Evolutionary conservation across 2,329 filamentous ascomycete species (phyloP).

Genomic region (Cylindrodendrum hubeiense): DNA sequence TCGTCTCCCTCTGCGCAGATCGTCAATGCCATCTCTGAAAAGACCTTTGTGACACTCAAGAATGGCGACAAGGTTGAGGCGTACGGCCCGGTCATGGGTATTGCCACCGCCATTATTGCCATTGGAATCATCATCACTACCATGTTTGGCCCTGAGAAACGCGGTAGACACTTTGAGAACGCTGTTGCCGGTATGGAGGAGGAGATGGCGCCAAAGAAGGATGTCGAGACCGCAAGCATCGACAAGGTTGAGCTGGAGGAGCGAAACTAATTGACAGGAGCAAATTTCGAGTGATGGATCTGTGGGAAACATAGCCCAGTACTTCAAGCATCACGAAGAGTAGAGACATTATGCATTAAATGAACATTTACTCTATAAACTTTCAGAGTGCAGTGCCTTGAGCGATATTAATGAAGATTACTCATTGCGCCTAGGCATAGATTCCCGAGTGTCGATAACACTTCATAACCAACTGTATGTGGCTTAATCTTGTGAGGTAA

Average conservation of each 20-base stretch:
- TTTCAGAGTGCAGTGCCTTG: no score
- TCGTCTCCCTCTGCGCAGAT: slow-evolving; percentile 81
- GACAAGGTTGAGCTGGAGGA: slow-evolving; percentile 41
- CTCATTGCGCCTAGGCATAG: no score
- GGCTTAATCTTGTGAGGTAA: no score
- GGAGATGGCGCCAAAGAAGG: slow-evolving; percentile 42
- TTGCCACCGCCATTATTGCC: slow-evolving; percentile 82
- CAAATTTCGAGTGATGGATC: neutral
- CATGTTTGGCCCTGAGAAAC: slow-evolving; percentile 79
- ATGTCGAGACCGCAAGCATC: slow-evolving; percentile 42
- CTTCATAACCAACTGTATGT: no score
- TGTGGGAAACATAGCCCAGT: neutral
- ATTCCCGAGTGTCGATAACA: no score
- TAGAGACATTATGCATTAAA: neutral
- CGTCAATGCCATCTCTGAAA: slow-evolving; percentile 80
- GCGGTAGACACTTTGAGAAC: slow-evolving; percentile 77
- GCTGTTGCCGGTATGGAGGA: slow-evolving; percentile 56
- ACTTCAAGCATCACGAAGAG: neutral
- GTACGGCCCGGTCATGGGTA: slow-evolving; percentile 81
- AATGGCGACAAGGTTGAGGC: slow-evolving; percentile 72
- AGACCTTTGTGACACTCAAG: slow-evolving; percentile 64
- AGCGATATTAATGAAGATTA: no score
- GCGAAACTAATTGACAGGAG: slow-evolving; percentile 6
- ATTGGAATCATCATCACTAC: slow-evolving; percentile 76
- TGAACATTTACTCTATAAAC: neutral